phyloP scores from a whole-genome alignment of 2,329 filamentous ascomycete genomes.

The Botrytis fabae region DNA sequence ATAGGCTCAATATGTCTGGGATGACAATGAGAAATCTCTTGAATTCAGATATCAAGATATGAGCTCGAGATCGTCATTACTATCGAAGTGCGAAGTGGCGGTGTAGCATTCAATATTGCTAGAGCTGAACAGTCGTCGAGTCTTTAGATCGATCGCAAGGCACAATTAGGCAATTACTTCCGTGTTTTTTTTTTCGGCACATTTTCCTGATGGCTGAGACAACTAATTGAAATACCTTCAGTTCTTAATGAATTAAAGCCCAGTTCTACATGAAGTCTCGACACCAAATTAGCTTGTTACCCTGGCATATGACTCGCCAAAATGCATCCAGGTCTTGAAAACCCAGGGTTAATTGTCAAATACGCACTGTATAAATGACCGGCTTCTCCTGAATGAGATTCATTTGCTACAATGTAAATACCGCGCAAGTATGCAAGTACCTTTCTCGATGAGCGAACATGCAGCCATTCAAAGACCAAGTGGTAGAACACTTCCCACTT shows the following conservation, averaged over 20 bases:
- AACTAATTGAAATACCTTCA: not conserved
- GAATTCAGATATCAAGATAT: not conserved
- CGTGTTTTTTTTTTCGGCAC: not conserved
- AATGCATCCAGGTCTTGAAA: not conserved
- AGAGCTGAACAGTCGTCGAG: not conserved
- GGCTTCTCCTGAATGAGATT: not conserved
- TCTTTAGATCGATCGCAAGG: not conserved
- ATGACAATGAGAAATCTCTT: not conserved
- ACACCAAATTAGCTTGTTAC: not conserved
- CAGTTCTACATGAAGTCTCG: not conserved
- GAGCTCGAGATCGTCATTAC: not conserved
- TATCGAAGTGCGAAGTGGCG: not conserved
- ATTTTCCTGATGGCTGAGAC: no score
- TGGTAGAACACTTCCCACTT: not conserved
- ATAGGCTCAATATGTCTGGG: not conserved
- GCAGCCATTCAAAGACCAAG: not conserved
- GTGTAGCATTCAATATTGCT: not conserved
- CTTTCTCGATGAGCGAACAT: not conserved
- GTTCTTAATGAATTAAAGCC: not conserved
- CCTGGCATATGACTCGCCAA: not conserved
- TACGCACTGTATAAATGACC: not conserved
- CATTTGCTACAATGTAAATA: not conserved
- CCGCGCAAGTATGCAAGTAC: not conserved
- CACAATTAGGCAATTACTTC: not conserved
- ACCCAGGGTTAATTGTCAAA: not conserved